Conservation (phyloP, 2,329 filamentous ascomycete species). For the Chrysoporthe deuterocubensis region DNA sequence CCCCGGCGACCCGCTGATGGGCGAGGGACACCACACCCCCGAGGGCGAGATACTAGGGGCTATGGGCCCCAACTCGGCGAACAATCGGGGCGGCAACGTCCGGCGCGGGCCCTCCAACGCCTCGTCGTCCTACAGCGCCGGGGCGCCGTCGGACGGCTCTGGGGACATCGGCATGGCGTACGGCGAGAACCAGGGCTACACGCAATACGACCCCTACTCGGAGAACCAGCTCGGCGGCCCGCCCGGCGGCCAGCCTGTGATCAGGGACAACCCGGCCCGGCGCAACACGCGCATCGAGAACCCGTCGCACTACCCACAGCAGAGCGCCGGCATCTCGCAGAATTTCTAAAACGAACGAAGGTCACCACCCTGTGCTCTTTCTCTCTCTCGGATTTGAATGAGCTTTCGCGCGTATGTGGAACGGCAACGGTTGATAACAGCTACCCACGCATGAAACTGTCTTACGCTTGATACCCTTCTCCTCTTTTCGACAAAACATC, state of each 20-base stretch:
- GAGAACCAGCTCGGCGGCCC: constrained; percentile 44
- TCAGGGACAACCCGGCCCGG: constrained; percentile 88
- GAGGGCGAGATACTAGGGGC: constrained; percentile 84
- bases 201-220: constrained; percentile 64
- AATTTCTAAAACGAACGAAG: constrained; percentile 71
- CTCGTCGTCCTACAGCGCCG: constrained; percentile 91
- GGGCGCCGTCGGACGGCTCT: constrained; percentile 72
- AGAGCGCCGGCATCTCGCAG: constrained; percentile 93
- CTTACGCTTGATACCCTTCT: constrained; percentile 29
- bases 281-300: constrained; percentile 96
- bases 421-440: constrained; percentile 19
- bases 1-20: constrained; percentile 69
- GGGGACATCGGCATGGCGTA: constrained; percentile 55
- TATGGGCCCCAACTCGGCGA: constrained; percentile 72
- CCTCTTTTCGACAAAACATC: constrained; percentile 18
- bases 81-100: constrained; percentile 70
- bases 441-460: constrained; percentile 20
- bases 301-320: constrained; percentile 84
- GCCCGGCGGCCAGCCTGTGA: constrained; percentile 70
- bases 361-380: too few species aligned
- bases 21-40: constrained; percentile 56
- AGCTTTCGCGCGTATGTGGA: neutral
- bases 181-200: constrained; percentile 56
- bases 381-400: neutral
- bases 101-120: constrained; percentile 92